phyloP scores from a whole-genome alignment of 257 asterid species.

The Solanum arcanum region DNA sequence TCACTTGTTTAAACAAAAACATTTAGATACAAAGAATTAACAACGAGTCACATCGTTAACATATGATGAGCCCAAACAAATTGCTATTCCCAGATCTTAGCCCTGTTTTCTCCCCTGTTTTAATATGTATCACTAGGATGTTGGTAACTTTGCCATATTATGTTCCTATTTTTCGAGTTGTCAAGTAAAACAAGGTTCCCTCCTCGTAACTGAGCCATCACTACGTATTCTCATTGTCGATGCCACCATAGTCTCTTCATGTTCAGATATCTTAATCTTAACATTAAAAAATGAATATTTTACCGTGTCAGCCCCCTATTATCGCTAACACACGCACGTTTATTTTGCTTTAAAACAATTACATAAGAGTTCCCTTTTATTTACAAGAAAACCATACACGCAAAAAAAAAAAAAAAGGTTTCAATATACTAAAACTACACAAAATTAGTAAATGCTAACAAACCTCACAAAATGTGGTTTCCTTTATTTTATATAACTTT shows the following conservation, averaged over 20 bases:
- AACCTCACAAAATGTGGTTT: not conserved
- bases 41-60: not conserved
- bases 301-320: not conserved
- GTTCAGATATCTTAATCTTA: not conserved
- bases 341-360: not conserved
- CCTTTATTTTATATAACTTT: not conserved
- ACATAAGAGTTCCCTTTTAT: not conserved
- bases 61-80: not conserved
- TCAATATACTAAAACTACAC: not conserved
- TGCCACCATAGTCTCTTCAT: not conserved
- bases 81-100: constrained; percentile 26
- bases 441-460: not conserved
- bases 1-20: not conserved
- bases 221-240: not conserved
- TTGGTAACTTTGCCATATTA: constrained; percentile 31
- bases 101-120: constrained; percentile 14
- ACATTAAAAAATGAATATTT: fast-evolving
- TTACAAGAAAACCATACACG: not conserved
- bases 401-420: not conserved
- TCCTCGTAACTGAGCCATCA: not conserved
- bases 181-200: constrained; percentile 12
- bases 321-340: not conserved
- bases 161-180: not conserved
- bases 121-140: constrained; percentile 21
- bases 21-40: not conserved